Conservation (phyloP, 176 grass and related monocot genomes). For the Raddia distichophylla region DNA sequence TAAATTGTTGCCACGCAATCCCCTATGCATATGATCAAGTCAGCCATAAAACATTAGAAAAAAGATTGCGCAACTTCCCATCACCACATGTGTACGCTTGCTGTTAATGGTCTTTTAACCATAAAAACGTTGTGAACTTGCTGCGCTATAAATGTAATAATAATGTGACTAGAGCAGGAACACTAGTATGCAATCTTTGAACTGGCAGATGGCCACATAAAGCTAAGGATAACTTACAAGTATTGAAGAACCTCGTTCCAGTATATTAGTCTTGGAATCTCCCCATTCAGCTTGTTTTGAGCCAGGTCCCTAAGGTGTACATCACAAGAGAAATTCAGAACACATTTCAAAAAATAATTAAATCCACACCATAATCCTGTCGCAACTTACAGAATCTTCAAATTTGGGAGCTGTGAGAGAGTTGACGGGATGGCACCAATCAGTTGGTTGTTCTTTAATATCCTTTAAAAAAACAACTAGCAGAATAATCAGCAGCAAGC, state of each 20-base stretch:
- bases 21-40: slow-evolving; percentile 45
- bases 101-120: background rate
- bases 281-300: slow-evolving; percentile 88
- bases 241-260: slow-evolving; percentile 99
- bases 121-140: background rate
- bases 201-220: background rate
- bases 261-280: slow-evolving; percentile 97
- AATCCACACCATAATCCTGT: background rate
- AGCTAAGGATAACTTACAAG: slow-evolving; percentile 57
- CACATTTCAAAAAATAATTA: no score
- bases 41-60: background rate
- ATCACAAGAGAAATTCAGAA: slow-evolving; percentile 3
- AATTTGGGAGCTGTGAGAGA: slow-evolving; percentile 86
- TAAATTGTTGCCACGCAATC: slow-evolving; percentile 80
- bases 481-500: background rate
- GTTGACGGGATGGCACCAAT: slow-evolving; percentile 85
- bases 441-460: slow-evolving; percentile 94
- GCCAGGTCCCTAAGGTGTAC: slow-evolving; percentile 71
- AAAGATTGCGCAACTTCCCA: background rate
- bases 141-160: background rate
- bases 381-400: slow-evolving; percentile 86
- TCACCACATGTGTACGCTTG: background rate
- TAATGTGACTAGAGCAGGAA: background rate
- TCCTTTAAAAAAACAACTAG: slow-evolving; percentile 46
- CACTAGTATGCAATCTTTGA: slow-evolving; percentile 2